Conservation (phyloP, 202 grass and related monocot genomes). For the Schoenoplectus tabernaemontani region DNA sequence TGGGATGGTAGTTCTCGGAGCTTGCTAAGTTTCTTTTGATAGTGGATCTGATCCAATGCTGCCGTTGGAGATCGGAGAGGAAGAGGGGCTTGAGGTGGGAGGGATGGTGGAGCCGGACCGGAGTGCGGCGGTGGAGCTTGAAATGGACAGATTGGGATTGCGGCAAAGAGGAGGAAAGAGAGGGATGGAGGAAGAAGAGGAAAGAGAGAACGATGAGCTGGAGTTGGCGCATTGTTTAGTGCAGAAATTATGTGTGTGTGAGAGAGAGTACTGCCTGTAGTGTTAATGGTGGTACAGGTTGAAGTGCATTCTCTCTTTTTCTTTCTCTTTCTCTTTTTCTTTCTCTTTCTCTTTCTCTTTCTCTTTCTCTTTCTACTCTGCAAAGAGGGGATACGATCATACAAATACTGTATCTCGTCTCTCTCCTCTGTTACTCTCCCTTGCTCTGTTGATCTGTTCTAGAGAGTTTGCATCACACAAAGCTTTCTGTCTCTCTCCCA, state of each 20-base stretch:
- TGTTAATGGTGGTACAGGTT: constrained; percentile 8
- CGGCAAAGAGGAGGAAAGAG: constrained; percentile 11
- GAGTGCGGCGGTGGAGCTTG: background rate
- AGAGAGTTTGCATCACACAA: background rate
- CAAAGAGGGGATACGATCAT: background rate
- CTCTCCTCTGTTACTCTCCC: background rate
- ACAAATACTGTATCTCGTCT: background rate
- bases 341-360: background rate
- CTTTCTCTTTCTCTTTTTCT: no score
- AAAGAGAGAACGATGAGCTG: background rate
- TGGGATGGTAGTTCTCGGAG: background rate
- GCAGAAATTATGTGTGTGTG: background rate
- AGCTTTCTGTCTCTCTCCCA: background rate
- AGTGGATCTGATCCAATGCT: constrained; percentile 37
- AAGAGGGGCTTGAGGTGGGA: constrained; percentile 11
- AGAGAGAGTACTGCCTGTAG: background rate
- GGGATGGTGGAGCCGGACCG: background rate
- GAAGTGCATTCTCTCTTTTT: constrained; percentile 6
- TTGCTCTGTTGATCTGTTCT: background rate
- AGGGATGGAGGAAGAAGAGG: constrained; percentile 23
- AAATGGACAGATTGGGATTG: background rate
- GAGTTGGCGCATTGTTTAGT: constrained; percentile 25
- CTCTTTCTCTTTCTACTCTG: background rate
- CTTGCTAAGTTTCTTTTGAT: constrained; percentile 10
- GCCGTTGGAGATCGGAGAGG: constrained; percentile 19